Percentiles rank a stretch among this genome's conserved stretches.
phyloP scores from a whole-genome alignment of 345 rosid species.

The Ceriops decandra region DNA sequence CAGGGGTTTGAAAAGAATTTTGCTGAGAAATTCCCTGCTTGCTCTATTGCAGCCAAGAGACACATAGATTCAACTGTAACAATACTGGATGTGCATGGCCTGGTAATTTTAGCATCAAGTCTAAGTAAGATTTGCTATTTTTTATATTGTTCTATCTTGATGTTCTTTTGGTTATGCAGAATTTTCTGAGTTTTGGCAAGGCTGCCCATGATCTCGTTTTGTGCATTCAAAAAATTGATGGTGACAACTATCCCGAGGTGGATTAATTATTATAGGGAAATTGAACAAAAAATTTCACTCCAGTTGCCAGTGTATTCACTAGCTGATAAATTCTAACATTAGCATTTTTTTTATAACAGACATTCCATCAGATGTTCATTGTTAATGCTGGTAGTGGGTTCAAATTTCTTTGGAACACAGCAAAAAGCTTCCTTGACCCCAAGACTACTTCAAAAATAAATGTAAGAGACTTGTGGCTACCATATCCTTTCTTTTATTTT shows the following conservation, averaged over 20 bases:
- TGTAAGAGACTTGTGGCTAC: conserved; percentile 33
- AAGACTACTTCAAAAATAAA: conserved; percentile 83
- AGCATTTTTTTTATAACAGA: conserved; percentile 34
- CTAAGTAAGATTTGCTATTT: neutral
- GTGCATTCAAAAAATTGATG: conserved; percentile 94
- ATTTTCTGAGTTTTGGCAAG: conserved; percentile 81
- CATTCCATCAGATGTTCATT: conserved; percentile 86
- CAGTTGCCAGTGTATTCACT: conserved; percentile 9
- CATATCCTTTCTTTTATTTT: neutral
- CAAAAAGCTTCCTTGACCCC: conserved; percentile 86
- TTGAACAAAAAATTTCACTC: neutral
- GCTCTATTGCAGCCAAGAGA: conserved; percentile 79
- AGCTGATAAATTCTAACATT: conserved; percentile 12
- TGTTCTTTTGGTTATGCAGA: conserved; percentile 44
- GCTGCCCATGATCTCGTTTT: conserved; percentile 83
- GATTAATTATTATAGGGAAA: conserved; percentile 9
- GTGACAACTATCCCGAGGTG: conserved; percentile 99
- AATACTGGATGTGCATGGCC: conserved; percentile 80
- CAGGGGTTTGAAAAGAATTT: conserved; percentile 91
- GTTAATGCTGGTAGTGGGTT: conserved; percentile 87
- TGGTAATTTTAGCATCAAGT: conserved; percentile 42
- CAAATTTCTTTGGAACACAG: conserved; percentile 81
- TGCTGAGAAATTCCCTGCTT: conserved; percentile 83
- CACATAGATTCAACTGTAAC: conserved; percentile 68
- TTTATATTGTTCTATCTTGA: neutral